These are phyloP conservation scores for Sugiyamaella mastotermitis DNA, from an alignment of 805 yeast genomes.

Conservation along the genomic window DNA sequence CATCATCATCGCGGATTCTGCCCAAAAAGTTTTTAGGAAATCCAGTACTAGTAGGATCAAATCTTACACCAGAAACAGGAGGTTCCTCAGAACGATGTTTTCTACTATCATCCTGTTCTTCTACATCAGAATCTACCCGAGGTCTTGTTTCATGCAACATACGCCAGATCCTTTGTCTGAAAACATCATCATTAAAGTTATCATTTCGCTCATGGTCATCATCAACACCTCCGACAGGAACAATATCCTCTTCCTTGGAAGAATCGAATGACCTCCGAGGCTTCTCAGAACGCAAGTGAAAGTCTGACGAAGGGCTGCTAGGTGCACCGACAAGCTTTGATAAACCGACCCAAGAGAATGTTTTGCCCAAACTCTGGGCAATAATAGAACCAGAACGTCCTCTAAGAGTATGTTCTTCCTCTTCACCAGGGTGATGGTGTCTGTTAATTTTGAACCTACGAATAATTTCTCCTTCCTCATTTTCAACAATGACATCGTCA, in stretches of 20 bases:
- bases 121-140: slow-evolving; percentile 1
- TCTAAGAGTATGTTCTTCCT: slow-evolving; percentile 3
- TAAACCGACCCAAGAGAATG: slow-evolving; percentile 53
- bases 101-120: slow-evolving; percentile 1
- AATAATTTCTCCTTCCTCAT: slow-evolving; percentile 85
- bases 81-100: slow-evolving; percentile 2
- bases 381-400: slow-evolving; percentile 1
- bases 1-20: slow-evolving; percentile 22
- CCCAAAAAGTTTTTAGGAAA: slow-evolving; percentile 19
- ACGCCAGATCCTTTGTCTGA: slow-evolving; percentile 13
- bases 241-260: slow-evolving; percentile 24
- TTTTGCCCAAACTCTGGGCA: slow-evolving; percentile 30
- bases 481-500: slow-evolving; percentile 74
- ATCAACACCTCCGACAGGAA: slow-evolving; percentile 20
- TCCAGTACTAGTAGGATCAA: not conserved
- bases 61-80: not conserved
- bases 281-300: slow-evolving; percentile 3
- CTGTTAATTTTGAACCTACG: slow-evolving; percentile 73
- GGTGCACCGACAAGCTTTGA: slow-evolving; percentile 16
- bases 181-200: slow-evolving; percentile 20
- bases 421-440: slow-evolving; percentile 30
- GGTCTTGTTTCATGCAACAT: too few relatives aligned
- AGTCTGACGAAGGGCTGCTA: not conserved
- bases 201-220: slow-evolving; percentile 14
- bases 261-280: slow-evolving; percentile 13